Percentiles rank a stretch among this genome's conserved stretches.
Conservation (phyloP, 2,329 filamentous ascomycete species). For the Alternaria infectoria region DNA sequence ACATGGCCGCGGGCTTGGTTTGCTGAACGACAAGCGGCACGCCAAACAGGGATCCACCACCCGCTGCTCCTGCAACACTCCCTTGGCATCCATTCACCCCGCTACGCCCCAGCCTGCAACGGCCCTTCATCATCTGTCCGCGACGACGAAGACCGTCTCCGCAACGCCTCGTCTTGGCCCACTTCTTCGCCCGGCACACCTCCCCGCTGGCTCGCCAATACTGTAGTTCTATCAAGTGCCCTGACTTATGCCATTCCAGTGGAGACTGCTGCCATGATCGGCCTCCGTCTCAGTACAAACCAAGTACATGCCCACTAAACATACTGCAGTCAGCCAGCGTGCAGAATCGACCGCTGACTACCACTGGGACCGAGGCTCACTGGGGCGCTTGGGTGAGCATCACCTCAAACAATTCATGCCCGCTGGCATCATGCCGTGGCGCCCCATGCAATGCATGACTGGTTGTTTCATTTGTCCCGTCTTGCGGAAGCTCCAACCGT, state of each 20-base stretch:
- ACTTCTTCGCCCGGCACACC: neutral
- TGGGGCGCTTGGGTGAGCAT: neutral
- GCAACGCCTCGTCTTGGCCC: neutral
- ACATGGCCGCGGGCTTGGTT: neutral
- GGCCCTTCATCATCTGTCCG: constrained; percentile 9
- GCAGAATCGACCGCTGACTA: neutral
- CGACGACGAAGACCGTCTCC: constrained; percentile 4
- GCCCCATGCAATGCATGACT: constrained; percentile 5
- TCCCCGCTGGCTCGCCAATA: neutral
- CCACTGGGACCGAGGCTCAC: neutral
- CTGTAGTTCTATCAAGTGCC: neutral
- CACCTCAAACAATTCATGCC: constrained; percentile 2
- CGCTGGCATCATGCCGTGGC: constrained; percentile 4
- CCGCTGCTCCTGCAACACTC: neutral
- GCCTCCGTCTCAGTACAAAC: neutral
- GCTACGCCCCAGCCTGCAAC: neutral
- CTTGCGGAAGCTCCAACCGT: neutral
- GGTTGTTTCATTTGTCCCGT: constrained; percentile 1
- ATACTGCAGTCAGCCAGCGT: neutral
- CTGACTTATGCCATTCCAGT: neutral
- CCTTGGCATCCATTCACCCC: constrained; percentile 1
- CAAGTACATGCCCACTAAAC: neutral
- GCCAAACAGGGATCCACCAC: constrained; percentile 2
- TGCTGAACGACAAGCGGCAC: constrained; percentile 10
- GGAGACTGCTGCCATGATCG: neutral